Percentiles rank a stretch among this genome's conserved stretches.
These are phyloP conservation scores for Solanum pennellii DNA, from an alignment of 257 asterid genomes.

Conservation along the genomic window DNA sequence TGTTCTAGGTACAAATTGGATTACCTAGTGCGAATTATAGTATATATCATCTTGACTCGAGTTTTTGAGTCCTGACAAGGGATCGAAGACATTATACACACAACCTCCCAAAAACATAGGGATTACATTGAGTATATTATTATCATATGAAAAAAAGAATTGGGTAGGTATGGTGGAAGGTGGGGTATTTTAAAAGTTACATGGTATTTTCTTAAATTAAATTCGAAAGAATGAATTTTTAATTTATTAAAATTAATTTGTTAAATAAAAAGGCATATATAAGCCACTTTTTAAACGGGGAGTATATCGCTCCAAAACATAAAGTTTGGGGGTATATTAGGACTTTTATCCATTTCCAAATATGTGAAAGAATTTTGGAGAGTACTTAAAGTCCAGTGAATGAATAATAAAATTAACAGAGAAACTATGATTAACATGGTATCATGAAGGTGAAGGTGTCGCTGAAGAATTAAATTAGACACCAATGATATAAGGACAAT, in stretches of 20 bases:
- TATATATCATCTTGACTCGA: background rate
- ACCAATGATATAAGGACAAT: no score
- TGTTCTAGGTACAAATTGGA: background rate
- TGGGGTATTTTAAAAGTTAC: no score
- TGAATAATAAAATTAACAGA: background rate
- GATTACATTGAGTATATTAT: background rate
- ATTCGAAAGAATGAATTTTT: no score
- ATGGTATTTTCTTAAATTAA: no score
- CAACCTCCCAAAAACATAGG: background rate
- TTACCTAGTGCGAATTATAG: background rate
- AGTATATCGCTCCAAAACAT: no score
- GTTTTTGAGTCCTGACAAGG: background rate
- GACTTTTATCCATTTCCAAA: background rate
- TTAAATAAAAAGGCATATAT: no score
- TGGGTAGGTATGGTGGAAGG: background rate
- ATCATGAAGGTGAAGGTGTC: no score
- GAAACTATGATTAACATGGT: background rate
- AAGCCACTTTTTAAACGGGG: no score
- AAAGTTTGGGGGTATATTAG: no score
- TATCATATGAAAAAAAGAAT: background rate
- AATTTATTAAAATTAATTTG: no score
- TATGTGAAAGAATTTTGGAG: background rate
- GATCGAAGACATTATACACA: background rate
- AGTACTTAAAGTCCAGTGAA: background rate
- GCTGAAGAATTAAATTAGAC: no score